Evolutionary conservation across 139 green algal genomes (phyloP).

Genomic region (Chlorella sp.): DNA sequence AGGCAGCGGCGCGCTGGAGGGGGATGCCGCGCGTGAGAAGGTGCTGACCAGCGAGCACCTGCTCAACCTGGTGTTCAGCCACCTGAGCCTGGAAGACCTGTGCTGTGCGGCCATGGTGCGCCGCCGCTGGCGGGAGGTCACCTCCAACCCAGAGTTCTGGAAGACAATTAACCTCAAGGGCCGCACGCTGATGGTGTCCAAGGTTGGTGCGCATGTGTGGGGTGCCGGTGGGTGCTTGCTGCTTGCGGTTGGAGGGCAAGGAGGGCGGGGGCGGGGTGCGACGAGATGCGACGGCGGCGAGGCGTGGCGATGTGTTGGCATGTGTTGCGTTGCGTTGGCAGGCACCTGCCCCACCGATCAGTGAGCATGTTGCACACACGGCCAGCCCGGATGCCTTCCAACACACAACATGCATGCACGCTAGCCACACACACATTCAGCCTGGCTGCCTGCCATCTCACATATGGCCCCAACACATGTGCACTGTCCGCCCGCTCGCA

Average conservation of each 20-base stretch:
- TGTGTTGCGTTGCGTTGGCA: not conserved
- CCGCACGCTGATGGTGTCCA: constrained; percentile 2
- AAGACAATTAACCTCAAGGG: constrained; percentile 23
- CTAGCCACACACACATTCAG: not conserved
- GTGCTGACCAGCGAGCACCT: constrained; percentile 20
- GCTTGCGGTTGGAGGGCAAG: no score
- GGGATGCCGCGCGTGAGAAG: not conserved
- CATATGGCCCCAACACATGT: no score
- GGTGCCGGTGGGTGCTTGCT: not conserved
- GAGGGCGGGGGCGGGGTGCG: no score
- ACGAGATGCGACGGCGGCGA: not conserved
- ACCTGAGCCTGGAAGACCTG: constrained; percentile 37
- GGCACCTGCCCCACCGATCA: not conserved
- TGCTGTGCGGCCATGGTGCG: constrained; percentile 35
- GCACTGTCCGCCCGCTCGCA: not conserved
- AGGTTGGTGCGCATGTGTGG: constrained; percentile 2
- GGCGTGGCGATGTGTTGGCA: no score
- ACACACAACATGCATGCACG: no score
- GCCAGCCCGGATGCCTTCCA: no score
- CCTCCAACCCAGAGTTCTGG: constrained; percentile 38
- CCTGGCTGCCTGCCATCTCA: not conserved
- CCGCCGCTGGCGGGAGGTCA: constrained; percentile 11
- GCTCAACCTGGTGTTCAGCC: constrained; percentile 5
- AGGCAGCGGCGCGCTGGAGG: not conserved
- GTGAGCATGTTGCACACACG: no score